Base-by-base conservation (phyloP, 768 basidiomycete genomes). In the Serendipita sp. region DNA sequence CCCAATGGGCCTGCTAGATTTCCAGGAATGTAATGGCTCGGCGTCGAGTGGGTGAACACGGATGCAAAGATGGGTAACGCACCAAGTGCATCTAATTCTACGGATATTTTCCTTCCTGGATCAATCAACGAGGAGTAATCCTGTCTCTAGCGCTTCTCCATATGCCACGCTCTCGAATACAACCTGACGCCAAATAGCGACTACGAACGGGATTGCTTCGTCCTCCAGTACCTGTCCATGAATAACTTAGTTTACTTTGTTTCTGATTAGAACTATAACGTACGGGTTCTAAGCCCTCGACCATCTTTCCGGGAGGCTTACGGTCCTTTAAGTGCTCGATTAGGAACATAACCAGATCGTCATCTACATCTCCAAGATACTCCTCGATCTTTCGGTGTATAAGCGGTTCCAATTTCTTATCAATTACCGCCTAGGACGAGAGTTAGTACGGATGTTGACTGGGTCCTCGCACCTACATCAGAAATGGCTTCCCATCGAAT, bases 151-250 rank as follows among this genome's bases (percentile, higher is more conserved):
- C 45, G 92, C 92, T 74, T 93, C 89, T 67, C 83, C 85, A 73
- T 90, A 93, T 32, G 92, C 89, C 83, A 91, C 88, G 70, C 91
- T 92, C 78, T 97, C 93, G 72, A 95, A 95, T 62, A 92, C 89
- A 69, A 95, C 81, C 75, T 92, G 89, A 64, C 91, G 83, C 93
- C 93, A 97, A 56, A 96, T 79, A 67, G 80, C 80, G 69, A 86
- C 74, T n/a, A 83, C 78, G 65, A 94, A 81, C 66, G 91, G 86
- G 32, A 77, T 76, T 3, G 93, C 92, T 72, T 97, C 93, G 73
- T 95, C 93, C 72, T 92, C 92, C 41, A 97, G 78, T 2, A 96
- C 90, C 93, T 96, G 41, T 4, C 16, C 0, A 41, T 41, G 13
- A 11, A 15, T 3, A 28, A 38, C 46, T 66, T 67, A 46, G 70